These are phyloP conservation scores for Hypoxylon sp. DNA, from an alignment of 2,329 filamentous ascomycete species.

Conservation along the genomic window DNA sequence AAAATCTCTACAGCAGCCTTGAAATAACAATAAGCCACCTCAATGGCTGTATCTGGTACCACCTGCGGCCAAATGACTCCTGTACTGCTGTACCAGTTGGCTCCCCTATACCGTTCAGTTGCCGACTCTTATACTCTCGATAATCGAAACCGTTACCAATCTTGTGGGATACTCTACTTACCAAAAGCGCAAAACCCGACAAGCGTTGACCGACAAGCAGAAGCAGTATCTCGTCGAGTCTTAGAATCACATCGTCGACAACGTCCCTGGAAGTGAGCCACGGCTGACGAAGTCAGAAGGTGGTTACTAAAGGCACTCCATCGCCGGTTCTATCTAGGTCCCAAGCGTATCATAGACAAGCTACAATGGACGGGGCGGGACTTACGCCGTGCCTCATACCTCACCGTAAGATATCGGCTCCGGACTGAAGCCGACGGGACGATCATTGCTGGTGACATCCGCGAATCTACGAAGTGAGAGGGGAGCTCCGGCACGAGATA, in stretches of 20 bases:
- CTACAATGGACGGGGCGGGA: conserved; percentile 47
- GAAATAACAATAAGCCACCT: neutral
- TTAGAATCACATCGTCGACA: conserved; percentile 44
- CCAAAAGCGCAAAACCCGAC: conserved; percentile 32
- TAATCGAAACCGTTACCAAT: conserved; percentile 21
- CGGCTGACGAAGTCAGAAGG: conserved; percentile 40
- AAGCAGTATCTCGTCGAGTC: conserved; percentile 32
- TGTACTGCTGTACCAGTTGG: neutral
- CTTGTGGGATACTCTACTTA: conserved; percentile 31
- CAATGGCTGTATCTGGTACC: neutral
- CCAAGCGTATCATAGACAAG: conserved; percentile 36
- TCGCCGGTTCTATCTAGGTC: conserved; percentile 47
- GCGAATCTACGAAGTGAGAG: conserved; percentile 42
- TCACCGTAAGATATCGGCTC: conserved; percentile 45
- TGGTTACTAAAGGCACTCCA: conserved; percentile 48
- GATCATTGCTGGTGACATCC: conserved; percentile 48
- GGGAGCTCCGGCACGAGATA: neutral
- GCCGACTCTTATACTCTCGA: neutral
- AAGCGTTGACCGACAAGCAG: conserved; percentile 27
- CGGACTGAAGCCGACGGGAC: conserved; percentile 44
- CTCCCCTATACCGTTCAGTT: neutral
- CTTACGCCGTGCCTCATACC: conserved; percentile 45
- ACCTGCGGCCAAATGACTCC: neutral
- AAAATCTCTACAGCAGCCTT: neutral
- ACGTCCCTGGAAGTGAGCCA: conserved; percentile 45